A percentile compares a stretch with the other conserved stretches of the same genome.
Conservation (phyloP, 371 early-diverging fungal species). For the Mortierella sp. region DNA sequence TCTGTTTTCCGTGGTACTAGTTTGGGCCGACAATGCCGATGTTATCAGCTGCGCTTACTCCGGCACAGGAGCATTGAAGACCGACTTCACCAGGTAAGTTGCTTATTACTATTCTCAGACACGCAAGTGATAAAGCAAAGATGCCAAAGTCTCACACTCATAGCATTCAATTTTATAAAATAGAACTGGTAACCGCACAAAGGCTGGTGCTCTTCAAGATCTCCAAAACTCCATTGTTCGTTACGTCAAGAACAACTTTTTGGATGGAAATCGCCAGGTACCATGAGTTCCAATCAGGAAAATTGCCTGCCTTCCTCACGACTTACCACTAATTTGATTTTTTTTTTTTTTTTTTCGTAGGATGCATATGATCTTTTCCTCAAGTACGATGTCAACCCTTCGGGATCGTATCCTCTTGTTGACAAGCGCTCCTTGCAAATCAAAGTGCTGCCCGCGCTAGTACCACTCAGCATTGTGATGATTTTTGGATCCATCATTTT, state of each 20-base stretch:
- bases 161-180: background rate
- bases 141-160: too few relatives aligned
- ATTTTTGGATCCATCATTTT: constrained; percentile 20
- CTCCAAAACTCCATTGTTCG: constrained; percentile 85
- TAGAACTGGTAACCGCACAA: constrained; percentile 89
- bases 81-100: constrained; percentile 92
- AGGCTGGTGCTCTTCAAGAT: constrained; percentile 87
- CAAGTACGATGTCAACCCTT: constrained; percentile 37
- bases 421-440: constrained; percentile 31
- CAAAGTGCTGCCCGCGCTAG: constrained; percentile 24
- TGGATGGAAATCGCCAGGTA: constrained; percentile 92
- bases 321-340: constrained; percentile 25
- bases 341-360: constrained; percentile 24
- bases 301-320: background rate
- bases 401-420: constrained; percentile 20
- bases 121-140: too few relatives aligned
- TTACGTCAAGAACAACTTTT: constrained; percentile 93
- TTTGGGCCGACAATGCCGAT: constrained; percentile 94
- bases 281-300: background rate
- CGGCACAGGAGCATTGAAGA: constrained; percentile 98
- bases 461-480: constrained; percentile 35
- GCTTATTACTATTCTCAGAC: constrained; percentile 1
- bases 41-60: constrained; percentile 94
- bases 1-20: constrained; percentile 10
- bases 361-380: constrained; percentile 55